These are phyloP conservation scores for Tremellales sp. DNA, from an alignment of 1,284 basidiomycete genomes.

Conservation along the genomic window DNA sequence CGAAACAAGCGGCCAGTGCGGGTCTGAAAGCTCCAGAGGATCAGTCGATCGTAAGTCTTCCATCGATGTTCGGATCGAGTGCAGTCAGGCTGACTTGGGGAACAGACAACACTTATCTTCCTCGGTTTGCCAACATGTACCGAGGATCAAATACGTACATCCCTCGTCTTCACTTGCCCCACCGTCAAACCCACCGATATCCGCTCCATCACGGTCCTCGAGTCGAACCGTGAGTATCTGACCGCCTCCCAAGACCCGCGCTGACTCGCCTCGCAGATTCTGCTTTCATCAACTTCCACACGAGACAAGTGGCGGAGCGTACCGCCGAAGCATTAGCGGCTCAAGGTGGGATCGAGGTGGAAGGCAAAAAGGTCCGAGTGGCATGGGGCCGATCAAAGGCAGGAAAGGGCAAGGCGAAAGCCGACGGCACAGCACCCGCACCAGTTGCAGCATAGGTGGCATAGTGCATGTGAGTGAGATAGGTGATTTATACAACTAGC, in stretches of 20 bases:
- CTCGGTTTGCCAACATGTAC: conserved; percentile 72
- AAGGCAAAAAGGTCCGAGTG: conserved; percentile 67
- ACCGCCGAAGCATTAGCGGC: conserved; percentile 77
- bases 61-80: neutral
- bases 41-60: conserved; percentile 64
- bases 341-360: conserved; percentile 73
- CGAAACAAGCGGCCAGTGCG: conserved; percentile 65
- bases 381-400: conserved; percentile 70
- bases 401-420: conserved; percentile 53
- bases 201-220: conserved; percentile 77
- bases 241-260: neutral
- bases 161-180: conserved; percentile 67
- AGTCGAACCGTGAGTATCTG: conserved; percentile 47
- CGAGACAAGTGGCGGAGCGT: conserved; percentile 71
- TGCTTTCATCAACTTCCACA: conserved; percentile 92
- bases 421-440: conserved; percentile 32
- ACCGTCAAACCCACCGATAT: conserved; percentile 64
- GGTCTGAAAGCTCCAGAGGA: conserved; percentile 90
- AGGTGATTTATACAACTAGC: no score
- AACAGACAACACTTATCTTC: conserved; percentile 84
- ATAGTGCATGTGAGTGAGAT: no score
- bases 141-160: conserved; percentile 73
- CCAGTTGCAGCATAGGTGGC: neutral
- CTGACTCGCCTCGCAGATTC: conserved; percentile 63
- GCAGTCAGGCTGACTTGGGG: neutral